These are phyloP conservation scores for Aegilops tauschii DNA, from an alignment of 176 grass and related monocot genomes.

Conservation along the genomic window DNA sequence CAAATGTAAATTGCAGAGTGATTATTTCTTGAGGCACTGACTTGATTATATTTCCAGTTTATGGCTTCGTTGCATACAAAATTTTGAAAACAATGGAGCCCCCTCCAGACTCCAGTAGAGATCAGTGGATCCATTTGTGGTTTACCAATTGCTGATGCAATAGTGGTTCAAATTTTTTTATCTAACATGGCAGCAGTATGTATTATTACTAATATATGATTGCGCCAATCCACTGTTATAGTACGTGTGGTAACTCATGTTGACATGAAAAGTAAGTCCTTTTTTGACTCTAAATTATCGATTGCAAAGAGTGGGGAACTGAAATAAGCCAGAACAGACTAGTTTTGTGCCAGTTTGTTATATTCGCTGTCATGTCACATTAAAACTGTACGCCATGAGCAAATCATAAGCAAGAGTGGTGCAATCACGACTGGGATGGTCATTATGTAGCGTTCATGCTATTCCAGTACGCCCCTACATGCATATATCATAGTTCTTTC, in stretches of 20 bases:
- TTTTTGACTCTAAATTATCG: slow-evolving; percentile 3
- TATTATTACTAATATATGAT: background rate
- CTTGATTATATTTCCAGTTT: background rate
- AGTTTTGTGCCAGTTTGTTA: slow-evolving; percentile 15
- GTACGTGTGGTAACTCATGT: background rate
- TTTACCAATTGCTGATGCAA: background rate
- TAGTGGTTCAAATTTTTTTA: background rate
- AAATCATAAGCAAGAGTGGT: slow-evolving; percentile 1
- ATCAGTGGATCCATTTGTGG: background rate
- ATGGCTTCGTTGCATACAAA: too few relatives aligned
- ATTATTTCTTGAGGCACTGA: background rate
- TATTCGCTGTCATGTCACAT: slow-evolving; percentile 6
- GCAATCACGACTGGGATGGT: background rate
- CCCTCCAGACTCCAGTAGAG: background rate
- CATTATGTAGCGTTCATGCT: background rate
- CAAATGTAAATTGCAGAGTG: background rate
- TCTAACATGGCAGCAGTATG: background rate
- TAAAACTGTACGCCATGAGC: background rate
- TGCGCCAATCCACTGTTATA: background rate
- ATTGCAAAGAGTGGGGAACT: background rate
- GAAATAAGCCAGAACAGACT: background rate
- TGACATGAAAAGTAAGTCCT: background rate
- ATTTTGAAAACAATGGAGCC: background rate
- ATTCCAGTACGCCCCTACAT: slow-evolving; percentile 12
- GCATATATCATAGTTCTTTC: background rate